Conservation (phyloP, 2,329 filamentous ascomycete species). For the Trichoderma sp. region DNA sequence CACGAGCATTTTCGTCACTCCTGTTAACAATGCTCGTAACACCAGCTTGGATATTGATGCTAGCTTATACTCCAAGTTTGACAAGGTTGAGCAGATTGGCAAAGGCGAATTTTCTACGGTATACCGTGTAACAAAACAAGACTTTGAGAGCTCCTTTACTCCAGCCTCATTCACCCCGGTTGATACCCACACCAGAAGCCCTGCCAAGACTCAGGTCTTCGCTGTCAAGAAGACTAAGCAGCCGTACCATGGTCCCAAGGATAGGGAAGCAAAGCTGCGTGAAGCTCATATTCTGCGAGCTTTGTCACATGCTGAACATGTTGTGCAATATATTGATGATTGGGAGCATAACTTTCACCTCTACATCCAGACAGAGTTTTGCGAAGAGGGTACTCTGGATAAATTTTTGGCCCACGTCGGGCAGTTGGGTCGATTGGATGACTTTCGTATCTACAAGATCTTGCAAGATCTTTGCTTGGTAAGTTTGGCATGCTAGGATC, state of each 20-base stretch:
- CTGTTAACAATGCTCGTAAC: slow-evolving; percentile 72
- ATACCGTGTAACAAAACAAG: slow-evolving; percentile 68
- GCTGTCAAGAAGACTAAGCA: slow-evolving; percentile 93
- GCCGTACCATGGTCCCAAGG: slow-evolving; percentile 74
- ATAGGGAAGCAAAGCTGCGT: slow-evolving; percentile 80
- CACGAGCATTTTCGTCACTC: slow-evolving; percentile 63
- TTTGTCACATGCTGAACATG: slow-evolving; percentile 80
- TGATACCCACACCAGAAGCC: slow-evolving; percentile 55
- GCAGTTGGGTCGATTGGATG: slow-evolving; percentile 83
- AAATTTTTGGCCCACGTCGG: slow-evolving; percentile 83
- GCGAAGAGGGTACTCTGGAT: slow-evolving; percentile 89
- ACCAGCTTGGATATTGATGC: slow-evolving; percentile 73
- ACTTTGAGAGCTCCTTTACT: slow-evolving; percentile 41
- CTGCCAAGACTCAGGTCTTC: slow-evolving; percentile 67
- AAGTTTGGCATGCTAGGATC: slow-evolving; percentile 46
- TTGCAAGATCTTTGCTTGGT: slow-evolving; percentile 83
- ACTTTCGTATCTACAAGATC: slow-evolving; percentile 99
- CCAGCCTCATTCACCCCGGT: slow-evolving; percentile 51
- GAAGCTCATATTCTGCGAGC: slow-evolving; percentile 80
- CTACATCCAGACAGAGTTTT: slow-evolving; percentile 97
- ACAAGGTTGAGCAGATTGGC: slow-evolving; percentile 78
- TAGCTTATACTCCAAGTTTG: slow-evolving; percentile 74
- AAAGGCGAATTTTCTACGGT: slow-evolving; percentile 94
- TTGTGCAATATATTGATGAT: slow-evolving; percentile 79
- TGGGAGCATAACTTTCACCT: slow-evolving; percentile 87